These are phyloP conservation scores for Eucalyptus marginata DNA, from an alignment of 345 rosid species.

Conservation along the genomic window DNA sequence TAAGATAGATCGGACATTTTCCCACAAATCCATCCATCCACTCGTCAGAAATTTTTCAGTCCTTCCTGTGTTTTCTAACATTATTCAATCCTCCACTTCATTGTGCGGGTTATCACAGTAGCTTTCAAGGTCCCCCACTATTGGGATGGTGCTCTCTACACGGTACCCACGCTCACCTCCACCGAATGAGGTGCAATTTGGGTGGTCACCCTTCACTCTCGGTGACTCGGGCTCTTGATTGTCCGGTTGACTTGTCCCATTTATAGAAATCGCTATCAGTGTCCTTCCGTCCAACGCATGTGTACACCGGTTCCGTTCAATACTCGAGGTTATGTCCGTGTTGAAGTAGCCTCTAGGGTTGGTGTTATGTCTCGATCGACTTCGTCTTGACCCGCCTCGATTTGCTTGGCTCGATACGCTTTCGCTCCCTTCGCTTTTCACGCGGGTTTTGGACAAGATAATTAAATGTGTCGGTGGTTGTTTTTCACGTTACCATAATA, in stretches of 20 bases:
- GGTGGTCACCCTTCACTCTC: neutral
- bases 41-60: neutral
- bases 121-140: neutral
- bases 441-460: neutral
- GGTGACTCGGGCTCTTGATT: neutral
- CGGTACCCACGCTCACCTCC: neutral
- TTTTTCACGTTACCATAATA: too few species aligned
- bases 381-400: neutral
- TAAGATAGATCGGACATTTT: rapidly evolving
- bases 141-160: neutral
- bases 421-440: neutral
- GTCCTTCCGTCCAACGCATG: neutral
- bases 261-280: neutral
- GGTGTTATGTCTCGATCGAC: neutral
- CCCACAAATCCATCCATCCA: neutral
- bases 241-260: neutral
- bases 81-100: neutral
- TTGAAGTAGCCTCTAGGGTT: neutral
- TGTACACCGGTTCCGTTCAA: neutral
- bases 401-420: neutral
- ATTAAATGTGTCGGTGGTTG: neutral
- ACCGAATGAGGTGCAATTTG: neutral
- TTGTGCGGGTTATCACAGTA: neutral
- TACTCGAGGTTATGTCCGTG: neutral
- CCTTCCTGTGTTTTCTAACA: neutral